These are phyloP conservation scores for Amphicarpaea edgeworthii DNA, from an alignment of 306 rosid genomes.

Conservation along the genomic window DNA sequence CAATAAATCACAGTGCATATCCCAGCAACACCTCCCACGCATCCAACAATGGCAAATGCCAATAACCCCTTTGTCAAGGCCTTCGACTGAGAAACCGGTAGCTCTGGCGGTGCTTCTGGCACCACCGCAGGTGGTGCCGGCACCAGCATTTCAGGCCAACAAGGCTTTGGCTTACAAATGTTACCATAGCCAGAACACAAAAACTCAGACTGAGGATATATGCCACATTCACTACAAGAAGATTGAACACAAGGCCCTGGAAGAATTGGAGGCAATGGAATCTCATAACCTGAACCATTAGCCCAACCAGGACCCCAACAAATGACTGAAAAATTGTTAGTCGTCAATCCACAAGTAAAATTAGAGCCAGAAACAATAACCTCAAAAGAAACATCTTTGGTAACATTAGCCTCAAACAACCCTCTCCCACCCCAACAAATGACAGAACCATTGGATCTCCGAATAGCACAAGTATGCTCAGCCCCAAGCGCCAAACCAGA, in stretches of 20 bases:
- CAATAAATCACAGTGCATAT: conserved; percentile 74
- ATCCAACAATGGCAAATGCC: conserved; percentile 86
- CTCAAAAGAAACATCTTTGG: conserved; percentile 58
- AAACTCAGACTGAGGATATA: conserved; percentile 59
- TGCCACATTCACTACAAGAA: conserved; percentile 65
- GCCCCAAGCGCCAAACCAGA: conserved; percentile 75
- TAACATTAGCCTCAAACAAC: conserved; percentile 47
- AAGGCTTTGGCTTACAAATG: conserved; percentile 64
- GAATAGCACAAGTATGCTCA: conserved; percentile 77
- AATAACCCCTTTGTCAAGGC: conserved; percentile 69
- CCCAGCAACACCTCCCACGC: conserved; percentile 76
- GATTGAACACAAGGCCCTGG: conserved; percentile 87
- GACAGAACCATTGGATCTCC: conserved; percentile 61
- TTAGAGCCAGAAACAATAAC: conserved; percentile 71
- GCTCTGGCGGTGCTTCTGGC: not conserved
- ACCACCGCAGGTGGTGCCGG: not conserved
- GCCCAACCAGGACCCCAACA: conserved; percentile 97
- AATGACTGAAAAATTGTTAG: conserved; percentile 62
- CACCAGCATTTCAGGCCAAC: conserved; percentile 40
- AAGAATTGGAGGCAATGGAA: conserved; percentile 68
- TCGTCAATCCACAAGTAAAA: conserved; percentile 79
- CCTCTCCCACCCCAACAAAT: conserved; percentile 87
- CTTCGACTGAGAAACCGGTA: conserved; percentile 46
- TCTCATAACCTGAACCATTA: conserved; percentile 37
- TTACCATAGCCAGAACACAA: conserved; percentile 66